phyloP scores from a whole-genome alignment of 2,329 filamentous ascomycete species.

The Aureobasidium sp. region DNA sequence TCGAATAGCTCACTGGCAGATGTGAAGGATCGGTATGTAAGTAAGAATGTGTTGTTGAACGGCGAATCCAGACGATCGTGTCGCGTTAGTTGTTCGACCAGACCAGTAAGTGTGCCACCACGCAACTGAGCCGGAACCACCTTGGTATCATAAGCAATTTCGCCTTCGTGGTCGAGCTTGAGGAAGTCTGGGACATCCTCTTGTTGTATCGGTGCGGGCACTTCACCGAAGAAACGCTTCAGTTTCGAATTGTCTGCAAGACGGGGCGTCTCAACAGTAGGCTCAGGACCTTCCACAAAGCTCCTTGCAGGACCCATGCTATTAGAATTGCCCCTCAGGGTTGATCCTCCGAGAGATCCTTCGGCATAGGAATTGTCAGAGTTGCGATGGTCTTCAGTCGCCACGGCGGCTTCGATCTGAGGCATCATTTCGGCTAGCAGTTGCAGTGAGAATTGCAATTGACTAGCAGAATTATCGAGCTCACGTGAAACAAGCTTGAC shows the following conservation, averaged over 20 bases:
- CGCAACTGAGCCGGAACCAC: slow-evolving; percentile 68
- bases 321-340: slow-evolving; percentile 45
- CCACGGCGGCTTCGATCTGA: slow-evolving; percentile 29
- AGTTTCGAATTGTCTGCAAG: slow-evolving; percentile 39
- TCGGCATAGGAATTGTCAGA: slow-evolving; percentile 28
- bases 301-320: slow-evolving; percentile 56
- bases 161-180: slow-evolving; percentile 77
- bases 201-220: slow-evolving; percentile 42
- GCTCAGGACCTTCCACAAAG: slow-evolving; percentile 51
- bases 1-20: slow-evolving; percentile 86
- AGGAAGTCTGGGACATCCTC: slow-evolving; percentile 82
- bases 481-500: slow-evolving; percentile 72
- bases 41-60: slow-evolving; percentile 95
- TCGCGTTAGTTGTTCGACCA: slow-evolving; percentile 91
- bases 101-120: slow-evolving; percentile 77
- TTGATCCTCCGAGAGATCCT: slow-evolving; percentile 25
- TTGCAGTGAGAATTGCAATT: slow-evolving; percentile 82
- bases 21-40: slow-evolving; percentile 95
- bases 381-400: slow-evolving; percentile 36
- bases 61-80: slow-evolving; percentile 92
- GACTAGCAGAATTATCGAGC: slow-evolving; percentile 77
- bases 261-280: slow-evolving; percentile 19
- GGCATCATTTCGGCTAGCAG: slow-evolving; percentile 76
- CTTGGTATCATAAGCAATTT: slow-evolving; percentile 86
- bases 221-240: slow-evolving; percentile 46